Base-by-base conservation (phyloP, 1,139 yeast genomes). In the Neolecta irregularis region DNA sequence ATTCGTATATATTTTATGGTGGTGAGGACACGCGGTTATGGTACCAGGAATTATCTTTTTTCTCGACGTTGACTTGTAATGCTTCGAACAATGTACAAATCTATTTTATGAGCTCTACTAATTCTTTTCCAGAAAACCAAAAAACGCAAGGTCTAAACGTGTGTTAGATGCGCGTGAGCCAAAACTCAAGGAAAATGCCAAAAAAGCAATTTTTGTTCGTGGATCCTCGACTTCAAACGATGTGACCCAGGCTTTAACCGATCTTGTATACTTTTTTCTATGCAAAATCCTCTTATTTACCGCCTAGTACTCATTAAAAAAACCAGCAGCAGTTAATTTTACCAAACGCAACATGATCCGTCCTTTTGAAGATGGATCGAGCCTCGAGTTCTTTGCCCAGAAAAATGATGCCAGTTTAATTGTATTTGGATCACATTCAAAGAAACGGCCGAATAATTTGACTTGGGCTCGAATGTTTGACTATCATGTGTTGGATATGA, bases 131-230 rank as follows among this genome's bases (percentile, higher is more conserved):
- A 58, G 62, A 22, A 75, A 77, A 46, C 96, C 99, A 33, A 85
- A 83, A 61, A 88, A 77, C 53, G 95, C 95, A 40, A 81, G 98
- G 54, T 72, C 95, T 38, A 91, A 91, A 63, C 73, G 99, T 56
- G 96, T 93, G 9, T 56, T 85, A 48, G 93, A 85, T 43, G 77
- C 78, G 51, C 75, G 72, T 48, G 94, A 81, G 51, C 74, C 96
- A 39, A 88, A 83, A 60, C 58, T 81, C 36, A 77, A 76, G 9
- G 99, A 88, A 56, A 85, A 88, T 56, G 73, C 78, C 45, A 91
- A 91, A 60, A 69, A 72, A 38, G 96, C 95, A 0, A 65, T 88
- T 41, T 88, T 88, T 52, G 74, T 88, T 32, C 94, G 95, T 16
- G 98, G 98, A 4, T 62, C 79, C 37, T 75, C 83, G 24, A 65